Evolutionary conservation across 1,139 yeast species (phyloP).

Genomic region (Saccharomyces hybrid): DNA sequence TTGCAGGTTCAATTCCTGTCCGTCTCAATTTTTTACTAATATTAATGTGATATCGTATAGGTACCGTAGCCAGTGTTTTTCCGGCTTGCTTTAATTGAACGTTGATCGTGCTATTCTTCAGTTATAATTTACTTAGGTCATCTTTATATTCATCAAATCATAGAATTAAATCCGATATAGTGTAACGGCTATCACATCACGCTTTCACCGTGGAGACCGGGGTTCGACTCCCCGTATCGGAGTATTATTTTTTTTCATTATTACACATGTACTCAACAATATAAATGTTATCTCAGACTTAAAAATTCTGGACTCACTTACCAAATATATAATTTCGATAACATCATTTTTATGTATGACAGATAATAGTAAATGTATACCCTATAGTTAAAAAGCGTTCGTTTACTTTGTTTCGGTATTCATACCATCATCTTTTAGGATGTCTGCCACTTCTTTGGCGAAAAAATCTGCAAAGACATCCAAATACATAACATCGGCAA

Average conservation of each 20-base stretch:
- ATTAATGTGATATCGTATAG: background rate
- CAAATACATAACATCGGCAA: slow-evolving; percentile 22
- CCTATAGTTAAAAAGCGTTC: background rate
- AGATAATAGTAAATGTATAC: background rate
- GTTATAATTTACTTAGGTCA: background rate
- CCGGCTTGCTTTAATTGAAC: background rate
- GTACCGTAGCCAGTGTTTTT: background rate
- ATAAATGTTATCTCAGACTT: background rate
- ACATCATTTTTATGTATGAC: background rate
- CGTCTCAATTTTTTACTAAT: slow-evolving; percentile 41
- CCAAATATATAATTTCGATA: background rate
- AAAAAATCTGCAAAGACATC: slow-evolving; percentile 23
- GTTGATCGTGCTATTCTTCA: background rate
- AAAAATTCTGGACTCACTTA: background rate
- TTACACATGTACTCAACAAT: background rate
- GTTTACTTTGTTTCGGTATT: background rate
- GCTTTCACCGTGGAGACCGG: no score
- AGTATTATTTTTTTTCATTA: no score
- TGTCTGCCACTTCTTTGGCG: background rate
- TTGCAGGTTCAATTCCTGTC: slow-evolving; percentile 75
- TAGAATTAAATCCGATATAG: no score
- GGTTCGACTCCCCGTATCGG: no score
- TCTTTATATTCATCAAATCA: background rate
- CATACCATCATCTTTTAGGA: background rate
- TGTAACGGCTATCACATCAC: no score